Conservation (phyloP, 2,329 filamentous ascomycete genomes). For the Calcarisporium arbuscula region DNA sequence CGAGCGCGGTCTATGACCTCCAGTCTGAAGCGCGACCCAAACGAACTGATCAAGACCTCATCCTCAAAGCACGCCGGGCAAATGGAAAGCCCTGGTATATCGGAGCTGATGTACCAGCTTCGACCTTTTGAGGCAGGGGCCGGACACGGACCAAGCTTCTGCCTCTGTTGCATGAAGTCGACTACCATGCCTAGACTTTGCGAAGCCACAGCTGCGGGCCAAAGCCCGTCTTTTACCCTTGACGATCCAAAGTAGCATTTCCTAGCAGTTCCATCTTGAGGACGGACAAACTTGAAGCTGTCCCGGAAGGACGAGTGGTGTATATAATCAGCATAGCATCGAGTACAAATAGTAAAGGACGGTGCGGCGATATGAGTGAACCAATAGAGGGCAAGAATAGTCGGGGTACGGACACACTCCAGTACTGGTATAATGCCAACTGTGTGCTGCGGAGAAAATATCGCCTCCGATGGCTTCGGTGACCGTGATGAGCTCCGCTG, state of each 20-base stretch:
- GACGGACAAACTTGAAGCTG: slow-evolving; percentile 17
- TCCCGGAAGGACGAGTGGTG: slow-evolving; percentile 19
- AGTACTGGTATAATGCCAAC: too few relatives aligned
- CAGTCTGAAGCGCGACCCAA: slow-evolving; percentile 22
- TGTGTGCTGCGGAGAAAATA: too few relatives aligned
- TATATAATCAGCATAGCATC: slow-evolving; percentile 33
- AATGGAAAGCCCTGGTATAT: slow-evolving; percentile 24
- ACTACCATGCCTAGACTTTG: slow-evolving; percentile 20
- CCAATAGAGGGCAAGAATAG: slow-evolving; percentile 32
- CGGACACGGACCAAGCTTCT: slow-evolving; percentile 12
- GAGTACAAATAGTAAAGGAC: slow-evolving; percentile 27
- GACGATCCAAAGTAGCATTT: slow-evolving; percentile 27
- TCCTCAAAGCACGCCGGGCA: slow-evolving; percentile 34
- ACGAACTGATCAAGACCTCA: slow-evolving; percentile 20
- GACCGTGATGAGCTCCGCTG: too few relatives aligned
- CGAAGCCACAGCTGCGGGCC: slow-evolving; percentile 19
- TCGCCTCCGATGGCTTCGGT: too few relatives aligned
- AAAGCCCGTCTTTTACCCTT: slow-evolving; percentile 24
- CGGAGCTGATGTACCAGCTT: slow-evolving; percentile 27
- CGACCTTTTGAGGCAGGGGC: slow-evolving; percentile 7
- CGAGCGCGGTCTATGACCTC: slow-evolving; percentile 1
- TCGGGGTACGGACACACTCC: too few relatives aligned
- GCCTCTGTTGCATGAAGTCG: slow-evolving; percentile 22
- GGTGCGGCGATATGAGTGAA: slow-evolving; percentile 27
- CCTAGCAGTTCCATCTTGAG: slow-evolving; percentile 19